Percentiles rank a stretch among this genome's conserved stretches.
Evolutionary conservation across 2,329 filamentous ascomycete genomes (phyloP).

Genomic region (Botrytis tulipae): DNA sequence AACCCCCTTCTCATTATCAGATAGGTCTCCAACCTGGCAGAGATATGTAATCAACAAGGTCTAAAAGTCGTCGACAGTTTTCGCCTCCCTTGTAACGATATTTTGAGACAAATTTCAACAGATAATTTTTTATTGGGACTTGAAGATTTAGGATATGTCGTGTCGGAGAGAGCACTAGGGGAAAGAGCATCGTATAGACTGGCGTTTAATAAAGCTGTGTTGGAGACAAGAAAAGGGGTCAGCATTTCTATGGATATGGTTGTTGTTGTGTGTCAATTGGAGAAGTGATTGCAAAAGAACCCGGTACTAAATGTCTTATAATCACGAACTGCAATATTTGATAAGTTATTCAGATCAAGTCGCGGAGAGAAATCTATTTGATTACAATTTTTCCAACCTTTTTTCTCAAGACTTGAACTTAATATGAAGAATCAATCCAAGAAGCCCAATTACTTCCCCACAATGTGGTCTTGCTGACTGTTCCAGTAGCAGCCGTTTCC

Average conservation of each 20-base stretch:
- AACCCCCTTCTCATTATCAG: neutral
- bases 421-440: conserved; percentile 12
- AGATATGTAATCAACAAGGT: neutral
- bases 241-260: neutral
- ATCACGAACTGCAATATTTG: neutral
- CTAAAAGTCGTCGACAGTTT: neutral
- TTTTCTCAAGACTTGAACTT: neutral
- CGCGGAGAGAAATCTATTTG: neutral
- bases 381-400: neutral
- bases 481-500: conserved; percentile 10
- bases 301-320: neutral
- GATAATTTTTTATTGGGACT: neutral
- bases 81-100: neutral
- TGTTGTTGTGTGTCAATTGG: neutral
- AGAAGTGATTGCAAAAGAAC: neutral
- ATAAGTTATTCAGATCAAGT: neutral
- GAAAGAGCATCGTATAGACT: neutral
- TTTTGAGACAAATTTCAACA: neutral
- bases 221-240: neutral
- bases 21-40: neutral
- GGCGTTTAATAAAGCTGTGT: neutral
- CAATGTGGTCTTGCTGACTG: neutral
- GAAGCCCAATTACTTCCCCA: conserved; percentile 5
- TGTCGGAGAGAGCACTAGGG: neutral
- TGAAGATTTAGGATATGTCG: neutral